Base-by-base conservation (phyloP, 2,329 filamentous ascomycete species). In the Aspergillus tubingensis region DNA sequence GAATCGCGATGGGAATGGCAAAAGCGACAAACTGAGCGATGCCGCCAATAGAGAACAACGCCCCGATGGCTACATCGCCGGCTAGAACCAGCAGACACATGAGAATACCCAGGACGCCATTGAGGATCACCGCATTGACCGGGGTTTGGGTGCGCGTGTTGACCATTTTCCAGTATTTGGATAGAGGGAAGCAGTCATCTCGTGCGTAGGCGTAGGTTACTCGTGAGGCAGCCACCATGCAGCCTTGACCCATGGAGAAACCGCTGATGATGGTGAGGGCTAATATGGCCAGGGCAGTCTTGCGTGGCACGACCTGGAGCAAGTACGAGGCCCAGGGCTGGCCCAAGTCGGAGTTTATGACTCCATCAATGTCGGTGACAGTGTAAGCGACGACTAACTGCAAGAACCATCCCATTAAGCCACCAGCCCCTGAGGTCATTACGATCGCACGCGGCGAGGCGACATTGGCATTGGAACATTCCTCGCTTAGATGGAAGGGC, bases 381-480 rank as follows among this genome's bases (percentile, higher is more conserved):
- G 88, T 91, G 73, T 91, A 91, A 11, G 88, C 88, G 51, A 90
- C 87, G 0, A 91, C 86, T 8, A 91, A 79, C 71, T 91, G 89
- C n/a, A 92, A 76, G 66, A 89, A 86, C 86, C 88, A 92, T 49
- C 89, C 89, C 62, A 89, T 81, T 2, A 88, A 62, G 1, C 88
- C 88, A 5, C 89, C 89, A 2, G 88, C 79, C 1, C 78, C 84
- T 1, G 86, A 86, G 0, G 89, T 91, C 70, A 91, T 79, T 39
- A 91, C 85, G 55, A 91, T 92, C 7, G 89, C 89, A 11, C 89
- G 84, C 0, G 89, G 89, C 8, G 87, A 85, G 30, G 89, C 88
- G 49, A 91, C 76, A 65, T 85, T 86, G 27, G 89, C 89, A 66
- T 91, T 91, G 61, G 86, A 87, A 74, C 89, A 91, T 74, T 92